Conservation (phyloP, 176 grass and related monocot genomes). For the Chloris gayana region DNA sequence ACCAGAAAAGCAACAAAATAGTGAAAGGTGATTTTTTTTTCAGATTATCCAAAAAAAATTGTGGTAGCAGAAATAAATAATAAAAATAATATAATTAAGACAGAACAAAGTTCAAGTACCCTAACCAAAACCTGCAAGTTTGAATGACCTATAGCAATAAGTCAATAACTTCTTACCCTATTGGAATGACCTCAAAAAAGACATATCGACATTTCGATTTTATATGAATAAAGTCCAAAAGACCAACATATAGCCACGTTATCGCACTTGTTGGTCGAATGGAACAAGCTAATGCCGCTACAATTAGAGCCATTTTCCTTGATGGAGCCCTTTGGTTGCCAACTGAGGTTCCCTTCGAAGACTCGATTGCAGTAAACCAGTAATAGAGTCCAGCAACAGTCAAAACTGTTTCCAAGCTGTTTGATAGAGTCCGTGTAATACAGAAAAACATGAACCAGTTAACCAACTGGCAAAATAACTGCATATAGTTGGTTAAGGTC, state of each 20-base stretch:
- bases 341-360: constrained; percentile 40
- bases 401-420: constrained; percentile 88
- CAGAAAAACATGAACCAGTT: constrained; percentile 99
- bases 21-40: neutral
- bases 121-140: constrained; percentile 7
- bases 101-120: neutral
- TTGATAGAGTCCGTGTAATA: constrained; percentile 82
- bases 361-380: constrained; percentile 66
- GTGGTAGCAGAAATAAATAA: neutral
- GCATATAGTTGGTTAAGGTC: constrained; percentile 51
- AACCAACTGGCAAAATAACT: constrained; percentile 81
- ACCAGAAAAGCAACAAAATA: neutral
- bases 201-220: constrained; percentile 61
- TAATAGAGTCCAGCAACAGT: constrained; percentile 80
- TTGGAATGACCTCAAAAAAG: constrained; percentile 69
- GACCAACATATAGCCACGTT: constrained; percentile 85
- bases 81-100: constrained; percentile 31
- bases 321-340: constrained; percentile 40
- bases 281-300: constrained; percentile 82
- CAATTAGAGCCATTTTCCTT: constrained; percentile 72
- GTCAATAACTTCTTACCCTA: constrained; percentile 64
- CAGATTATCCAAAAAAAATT: constrained; percentile 27
- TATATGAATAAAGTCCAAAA: constrained; percentile 77
- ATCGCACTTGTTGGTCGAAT: constrained; percentile 92
- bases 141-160: constrained; percentile 16